phyloP scores from a whole-genome alignment of 129 eudicot species.

The Saussurea involucrata region DNA sequence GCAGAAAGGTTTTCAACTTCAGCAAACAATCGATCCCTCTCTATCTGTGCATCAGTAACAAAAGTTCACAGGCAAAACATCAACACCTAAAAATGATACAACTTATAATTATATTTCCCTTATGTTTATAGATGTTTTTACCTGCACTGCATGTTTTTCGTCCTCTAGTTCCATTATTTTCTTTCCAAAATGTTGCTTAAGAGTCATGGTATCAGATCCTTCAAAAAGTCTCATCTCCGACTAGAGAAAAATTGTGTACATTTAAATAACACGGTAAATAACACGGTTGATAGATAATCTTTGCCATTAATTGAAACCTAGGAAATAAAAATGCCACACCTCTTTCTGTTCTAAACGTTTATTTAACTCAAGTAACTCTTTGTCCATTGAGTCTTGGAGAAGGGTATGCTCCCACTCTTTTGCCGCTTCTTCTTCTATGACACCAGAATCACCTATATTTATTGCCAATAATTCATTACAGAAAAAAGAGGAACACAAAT shows the following conservation, averaged over 20 bases:
- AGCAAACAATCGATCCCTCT: constrained; percentile 85
- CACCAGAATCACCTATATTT: constrained; percentile 73
- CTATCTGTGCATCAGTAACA: constrained; percentile 61
- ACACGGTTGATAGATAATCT: neutral
- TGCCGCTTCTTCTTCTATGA: constrained; percentile 87
- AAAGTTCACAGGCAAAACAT: neutral
- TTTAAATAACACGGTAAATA: neutral
- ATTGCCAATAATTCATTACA: constrained; percentile 12
- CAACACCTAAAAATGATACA: neutral
- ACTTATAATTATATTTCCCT: neutral
- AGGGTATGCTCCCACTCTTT: constrained; percentile 96
- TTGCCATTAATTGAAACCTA: neutral
- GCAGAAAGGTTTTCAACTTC: constrained; percentile 91
- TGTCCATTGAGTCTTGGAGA: constrained; percentile 88
- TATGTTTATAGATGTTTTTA: constrained; percentile 20
- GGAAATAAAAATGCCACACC: constrained; percentile 32
- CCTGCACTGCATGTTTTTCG: constrained; percentile 96
- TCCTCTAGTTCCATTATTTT: constrained; percentile 92
- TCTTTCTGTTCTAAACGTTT: constrained; percentile 84
- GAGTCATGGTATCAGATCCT: constrained; percentile 78
- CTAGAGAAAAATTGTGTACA: constrained; percentile 38
- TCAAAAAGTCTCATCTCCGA: constrained; percentile 92
- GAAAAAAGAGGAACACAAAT: neutral
- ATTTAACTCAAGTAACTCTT: constrained; percentile 83
- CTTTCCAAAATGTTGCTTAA: constrained; percentile 98